Evolutionary conservation across 345 rosid species (phyloP).

Genomic region (Eutrema heterophyllum): DNA sequence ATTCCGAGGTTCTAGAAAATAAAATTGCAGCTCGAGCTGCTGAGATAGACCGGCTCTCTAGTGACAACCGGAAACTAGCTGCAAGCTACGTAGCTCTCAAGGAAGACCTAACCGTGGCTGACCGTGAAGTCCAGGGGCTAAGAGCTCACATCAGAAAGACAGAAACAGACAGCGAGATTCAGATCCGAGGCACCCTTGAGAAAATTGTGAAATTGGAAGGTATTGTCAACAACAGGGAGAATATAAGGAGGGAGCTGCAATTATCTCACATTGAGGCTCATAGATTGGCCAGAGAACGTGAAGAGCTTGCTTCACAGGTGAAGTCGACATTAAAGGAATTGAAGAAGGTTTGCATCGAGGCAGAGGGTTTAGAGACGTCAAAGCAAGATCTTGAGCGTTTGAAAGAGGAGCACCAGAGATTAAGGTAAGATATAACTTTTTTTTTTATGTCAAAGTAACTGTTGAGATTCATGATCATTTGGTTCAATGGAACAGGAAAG

Average conservation of each 20-base stretch:
- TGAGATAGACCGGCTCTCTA: slow-evolving; percentile 59
- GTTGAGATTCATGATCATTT: neutral
- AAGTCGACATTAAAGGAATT: slow-evolving; percentile 55
- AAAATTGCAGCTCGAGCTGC: slow-evolving; percentile 73
- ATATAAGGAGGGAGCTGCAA: slow-evolving; percentile 59
- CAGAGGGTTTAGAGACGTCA: slow-evolving; percentile 46
- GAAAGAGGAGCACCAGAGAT: slow-evolving; percentile 55
- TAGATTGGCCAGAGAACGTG: slow-evolving; percentile 51
- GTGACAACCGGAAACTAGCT: slow-evolving; percentile 63
- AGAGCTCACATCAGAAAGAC: slow-evolving; percentile 67
- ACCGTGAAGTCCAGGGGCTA: slow-evolving; percentile 52
- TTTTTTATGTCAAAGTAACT: neutral
- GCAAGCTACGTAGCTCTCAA: slow-evolving; percentile 47
- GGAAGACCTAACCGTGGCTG: slow-evolving; percentile 52
- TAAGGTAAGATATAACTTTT: slow-evolving; percentile 46
- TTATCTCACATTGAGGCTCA: slow-evolving; percentile 67
- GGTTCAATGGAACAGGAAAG: slow-evolving; percentile 39
- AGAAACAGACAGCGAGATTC: slow-evolving; percentile 69
- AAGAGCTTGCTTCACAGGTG: slow-evolving; percentile 54
- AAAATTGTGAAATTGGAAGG: slow-evolving; percentile 60
- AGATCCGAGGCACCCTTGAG: slow-evolving; percentile 58
- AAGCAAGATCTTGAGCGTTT: slow-evolving; percentile 56
- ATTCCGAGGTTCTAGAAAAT: slow-evolving; percentile 49
- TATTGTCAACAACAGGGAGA: slow-evolving; percentile 53
- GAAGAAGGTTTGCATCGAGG: slow-evolving; percentile 40